Conservation (phyloP, 371 early-diverging fungal species). For the Rhizopus sp. region DNA sequence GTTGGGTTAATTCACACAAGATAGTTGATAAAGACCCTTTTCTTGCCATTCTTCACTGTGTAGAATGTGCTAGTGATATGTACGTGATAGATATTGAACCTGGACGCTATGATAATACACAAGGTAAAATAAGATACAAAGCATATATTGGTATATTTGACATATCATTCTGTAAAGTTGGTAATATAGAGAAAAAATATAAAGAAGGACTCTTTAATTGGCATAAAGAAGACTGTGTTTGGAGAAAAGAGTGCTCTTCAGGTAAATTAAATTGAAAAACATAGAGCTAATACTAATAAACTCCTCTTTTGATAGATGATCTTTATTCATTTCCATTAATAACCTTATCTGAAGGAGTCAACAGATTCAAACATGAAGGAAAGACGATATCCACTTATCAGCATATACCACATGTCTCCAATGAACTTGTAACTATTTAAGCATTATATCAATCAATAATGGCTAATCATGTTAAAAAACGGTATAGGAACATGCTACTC, state of each 20-base stretch:
- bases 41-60: slow-evolving; percentile 12
- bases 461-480: background rate
- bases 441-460: background rate
- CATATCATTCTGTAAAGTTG: background rate
- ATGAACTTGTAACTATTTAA: slow-evolving; percentile 3
- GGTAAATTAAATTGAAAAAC: slow-evolving; percentile 2
- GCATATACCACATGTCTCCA: background rate
- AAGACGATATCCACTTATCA: background rate
- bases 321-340: slow-evolving; percentile 4
- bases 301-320: slow-evolving; percentile 1
- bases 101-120: background rate
- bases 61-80: slow-evolving; percentile 11
- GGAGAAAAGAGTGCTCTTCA: slow-evolving; percentile 5
- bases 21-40: background rate
- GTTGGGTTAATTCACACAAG: slow-evolving; percentile 14
- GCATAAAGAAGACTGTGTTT: slow-evolving; percentile 15
- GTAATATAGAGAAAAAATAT: slow-evolving; percentile 10
- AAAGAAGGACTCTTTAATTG: slow-evolving; percentile 6
- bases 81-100: slow-evolving; percentile 10
- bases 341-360: slow-evolving; percentile 7
- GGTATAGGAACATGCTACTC: slow-evolving; percentile 9
- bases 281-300: background rate
- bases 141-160: background rate
- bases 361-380: slow-evolving; percentile 6
- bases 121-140: slow-evolving; percentile 8